Percentiles rank a stretch among this genome's conserved stretches.
These are phyloP conservation scores for Pythium periplocum DNA, from an alignment of 352 stramenopile genomes.

Conservation along the genomic window DNA sequence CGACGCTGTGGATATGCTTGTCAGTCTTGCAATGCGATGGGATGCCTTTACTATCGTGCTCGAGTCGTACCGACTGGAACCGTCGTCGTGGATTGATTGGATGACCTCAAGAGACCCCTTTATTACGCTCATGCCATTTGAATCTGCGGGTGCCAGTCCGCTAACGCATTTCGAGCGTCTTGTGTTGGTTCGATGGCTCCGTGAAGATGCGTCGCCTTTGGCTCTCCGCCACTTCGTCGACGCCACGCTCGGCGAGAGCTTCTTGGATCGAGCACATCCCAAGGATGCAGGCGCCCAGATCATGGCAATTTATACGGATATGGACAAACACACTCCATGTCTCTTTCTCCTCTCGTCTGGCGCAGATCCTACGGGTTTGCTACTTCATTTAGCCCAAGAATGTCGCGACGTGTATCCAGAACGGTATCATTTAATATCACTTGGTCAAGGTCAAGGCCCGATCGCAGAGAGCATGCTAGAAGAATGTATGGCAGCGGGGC, in stretches of 20 bases:
- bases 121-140: no score
- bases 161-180: slow-evolving; percentile 45
- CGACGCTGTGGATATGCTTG: no score
- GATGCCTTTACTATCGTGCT: slow-evolving; percentile 25
- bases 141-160: background rate
- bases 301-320: slow-evolving; percentile 44
- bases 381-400: slow-evolving; percentile 50
- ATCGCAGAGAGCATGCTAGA: slow-evolving; percentile 57
- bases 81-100: slow-evolving; percentile 36
- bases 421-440: slow-evolving; percentile 57
- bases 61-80: slow-evolving; percentile 40
- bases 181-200: slow-evolving; percentile 52
- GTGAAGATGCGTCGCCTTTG: slow-evolving; percentile 38
- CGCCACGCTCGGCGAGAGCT: slow-evolving; percentile 24
- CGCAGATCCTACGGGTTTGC: slow-evolving; percentile 43
- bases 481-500: slow-evolving; percentile 34
- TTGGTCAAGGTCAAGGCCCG: slow-evolving; percentile 71
- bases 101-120: slow-evolving; percentile 1
- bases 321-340: slow-evolving; percentile 57
- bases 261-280: slow-evolving; percentile 12
- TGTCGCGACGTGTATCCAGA: slow-evolving; percentile 19
- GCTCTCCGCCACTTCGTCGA: slow-evolving; percentile 36
- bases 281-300: slow-evolving; percentile 21
- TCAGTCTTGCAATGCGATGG: no score
- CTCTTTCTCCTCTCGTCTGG: slow-evolving; percentile 76